Conservation (phyloP, 1,284 basidiomycete species). For the Malassezia cuniculi region DNA sequence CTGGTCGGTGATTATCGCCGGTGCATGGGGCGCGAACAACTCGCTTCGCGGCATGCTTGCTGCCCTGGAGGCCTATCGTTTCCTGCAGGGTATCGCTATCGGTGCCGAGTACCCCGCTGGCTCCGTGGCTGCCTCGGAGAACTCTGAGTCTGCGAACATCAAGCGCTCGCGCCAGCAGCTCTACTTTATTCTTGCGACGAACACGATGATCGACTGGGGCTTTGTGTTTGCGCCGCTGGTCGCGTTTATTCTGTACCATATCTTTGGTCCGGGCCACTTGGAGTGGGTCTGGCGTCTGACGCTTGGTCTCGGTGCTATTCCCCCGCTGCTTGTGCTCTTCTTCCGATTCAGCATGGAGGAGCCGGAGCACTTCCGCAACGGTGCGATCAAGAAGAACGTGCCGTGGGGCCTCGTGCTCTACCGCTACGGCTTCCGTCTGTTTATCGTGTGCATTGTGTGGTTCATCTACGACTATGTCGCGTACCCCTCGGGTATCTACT, state of each 20-base stretch:
- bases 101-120: constrained; percentile 86
- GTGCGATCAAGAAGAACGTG: constrained; percentile 62
- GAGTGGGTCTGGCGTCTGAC: constrained; percentile 56
- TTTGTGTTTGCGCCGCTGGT: constrained; percentile 74
- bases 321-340: constrained; percentile 64
- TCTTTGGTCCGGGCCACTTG: constrained; percentile 53
- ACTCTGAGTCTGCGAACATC: constrained; percentile 62
- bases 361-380: constrained; percentile 54
- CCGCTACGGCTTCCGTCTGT: constrained; percentile 61
- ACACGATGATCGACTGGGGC: constrained; percentile 68
- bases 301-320: constrained; percentile 72
- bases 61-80: constrained; percentile 63
- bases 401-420: constrained; percentile 68
- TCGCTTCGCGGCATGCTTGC: constrained; percentile 59
- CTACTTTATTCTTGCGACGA: constrained; percentile 56
- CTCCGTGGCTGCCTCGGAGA: constrained; percentile 78
- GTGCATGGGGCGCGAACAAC: constrained; percentile 62
- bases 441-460: constrained; percentile 63
- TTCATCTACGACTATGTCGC: constrained; percentile 28
- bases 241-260: constrained; percentile 52
- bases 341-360: constrained; percentile 80
- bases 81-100: constrained; percentile 47
- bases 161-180: constrained; percentile 66
- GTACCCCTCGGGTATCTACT: constrained; percentile 56
- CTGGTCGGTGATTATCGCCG: constrained; percentile 54